Base-by-base conservation (phyloP, 2,329 filamentous ascomycete species). In the Hypoxylon sp. region DNA sequence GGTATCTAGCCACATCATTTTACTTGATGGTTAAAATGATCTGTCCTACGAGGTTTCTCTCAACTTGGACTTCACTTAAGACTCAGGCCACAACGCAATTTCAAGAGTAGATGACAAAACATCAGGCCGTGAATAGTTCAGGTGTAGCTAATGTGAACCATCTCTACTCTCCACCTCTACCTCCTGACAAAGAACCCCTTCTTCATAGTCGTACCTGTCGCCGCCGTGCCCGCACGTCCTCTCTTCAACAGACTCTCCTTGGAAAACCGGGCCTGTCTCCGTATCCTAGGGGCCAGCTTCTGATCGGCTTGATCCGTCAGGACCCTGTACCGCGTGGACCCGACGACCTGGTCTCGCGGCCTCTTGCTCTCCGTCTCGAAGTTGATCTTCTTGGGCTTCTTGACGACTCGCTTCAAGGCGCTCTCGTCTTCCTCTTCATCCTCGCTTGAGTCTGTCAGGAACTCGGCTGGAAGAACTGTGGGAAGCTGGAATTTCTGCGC, bases 261-360 rank as follows among this genome's bases (percentile, higher is more conserved):
- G 17, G 79, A 70, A 61, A 76, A 79, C 62, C 78, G 77, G 6
- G 84, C 75, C 35, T 82, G 72, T 77, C 83, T 85, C 71, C 79
- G 79, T 65, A 74, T 65, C 78, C 81, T 84, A 24, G 87, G 87
- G 57, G 86, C 83, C 70, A 88, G 78, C 61, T 80, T 80, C 71
- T 76, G 72, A 61, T 87, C 84, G n/a, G 75, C 77, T 72, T 80
- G 79, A 59, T 79, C 80, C 5, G 79, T 78, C 67, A 88, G 70
- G 29, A 84, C 83, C 19, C 87, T 80, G 73, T 86, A 89, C 56
- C 86, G 82, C 2, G 87, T 89, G 11, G 82, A 79, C 1, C 86
- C 87, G n/a, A 87, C 77, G 54, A 79, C 78, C 73, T 82, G 79
- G 72, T 89, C 87, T 48, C 77, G 78, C 7, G 83, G 82, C 13